A percentile compares a stretch with the other conserved stretches of the same genome.
phyloP scores from a whole-genome alignment of 108 stramenopile species.

The Schizochytrium sp. region DNA sequence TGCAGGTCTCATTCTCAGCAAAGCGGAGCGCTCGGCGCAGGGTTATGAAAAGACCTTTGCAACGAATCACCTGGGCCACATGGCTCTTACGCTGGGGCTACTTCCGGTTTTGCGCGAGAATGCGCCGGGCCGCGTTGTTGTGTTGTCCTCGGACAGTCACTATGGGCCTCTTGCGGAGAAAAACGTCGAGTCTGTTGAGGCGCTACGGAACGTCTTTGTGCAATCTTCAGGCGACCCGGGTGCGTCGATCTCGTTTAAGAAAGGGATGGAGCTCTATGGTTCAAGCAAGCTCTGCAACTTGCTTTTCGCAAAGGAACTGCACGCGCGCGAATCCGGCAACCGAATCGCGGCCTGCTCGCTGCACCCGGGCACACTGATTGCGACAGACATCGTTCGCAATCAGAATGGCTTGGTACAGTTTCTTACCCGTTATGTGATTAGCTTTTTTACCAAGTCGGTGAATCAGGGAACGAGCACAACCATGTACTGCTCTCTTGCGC shows the following conservation, averaged over 20 bases:
- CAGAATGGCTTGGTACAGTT: neutral
- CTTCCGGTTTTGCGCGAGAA: neutral
- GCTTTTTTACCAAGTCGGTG: slow-evolving; percentile 1
- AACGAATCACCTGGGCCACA: slow-evolving; percentile 22
- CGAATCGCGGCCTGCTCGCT: neutral
- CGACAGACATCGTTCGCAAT: neutral
- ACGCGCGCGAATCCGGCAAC: neutral
- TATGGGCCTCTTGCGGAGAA: neutral
- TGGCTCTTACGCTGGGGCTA: slow-evolving; percentile 7
- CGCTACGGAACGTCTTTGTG: neutral
- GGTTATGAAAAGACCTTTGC: slow-evolving; percentile 23
- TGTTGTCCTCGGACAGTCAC: neutral
- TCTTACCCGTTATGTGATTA: neutral
- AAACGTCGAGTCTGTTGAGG: neutral
- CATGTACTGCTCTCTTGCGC: neutral
- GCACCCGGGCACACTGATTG: neutral
- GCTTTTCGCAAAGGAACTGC: neutral
- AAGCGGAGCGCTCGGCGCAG: neutral
- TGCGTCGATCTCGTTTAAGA: neutral
- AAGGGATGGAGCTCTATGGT: neutral
- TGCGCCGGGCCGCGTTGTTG: neutral
- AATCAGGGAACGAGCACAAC: slow-evolving; percentile 9
- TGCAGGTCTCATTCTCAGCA: slow-evolving; percentile 20
- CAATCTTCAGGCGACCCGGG: neutral
- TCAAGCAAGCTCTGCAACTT: neutral